A percentile compares a stretch with the other conserved stretches of the same genome.
phyloP scores from a whole-genome alignment of 2,329 filamentous ascomycete species.

The Exophiala aquamarina region DNA sequence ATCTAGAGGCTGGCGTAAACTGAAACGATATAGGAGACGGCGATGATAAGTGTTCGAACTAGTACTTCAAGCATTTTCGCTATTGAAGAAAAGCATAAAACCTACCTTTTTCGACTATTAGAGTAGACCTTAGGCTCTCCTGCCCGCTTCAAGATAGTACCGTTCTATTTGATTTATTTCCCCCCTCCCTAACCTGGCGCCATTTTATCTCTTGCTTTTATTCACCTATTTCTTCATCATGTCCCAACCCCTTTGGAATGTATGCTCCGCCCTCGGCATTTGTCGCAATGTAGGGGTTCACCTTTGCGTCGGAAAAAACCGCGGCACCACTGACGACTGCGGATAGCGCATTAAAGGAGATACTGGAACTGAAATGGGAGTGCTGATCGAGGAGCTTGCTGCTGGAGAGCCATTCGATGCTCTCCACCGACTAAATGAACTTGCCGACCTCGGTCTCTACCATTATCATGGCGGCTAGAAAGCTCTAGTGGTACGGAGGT shows the following conservation, averaged over 20 bases:
- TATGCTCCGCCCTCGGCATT: not conserved
- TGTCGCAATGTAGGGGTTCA: not conserved
- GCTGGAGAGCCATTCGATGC: not conserved
- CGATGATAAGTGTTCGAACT: not conserved
- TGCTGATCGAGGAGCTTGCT: not conserved
- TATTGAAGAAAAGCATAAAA: conserved; percentile 1
- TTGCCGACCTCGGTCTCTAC: not conserved
- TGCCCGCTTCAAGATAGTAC: not conserved
- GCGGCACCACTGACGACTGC: not conserved
- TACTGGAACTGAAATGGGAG: not conserved
- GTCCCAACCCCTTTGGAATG: not conserved
- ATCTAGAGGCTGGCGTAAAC: not conserved
- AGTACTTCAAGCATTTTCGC: not conserved
- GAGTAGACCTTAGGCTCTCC: not conserved
- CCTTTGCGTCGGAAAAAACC: not conserved
- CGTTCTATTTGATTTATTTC: conserved; percentile 1
- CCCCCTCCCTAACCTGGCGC: not conserved
- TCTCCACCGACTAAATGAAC: not conserved
- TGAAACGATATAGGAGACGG: not conserved
- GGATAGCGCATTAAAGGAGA: not conserved
- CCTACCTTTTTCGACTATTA: not conserved
- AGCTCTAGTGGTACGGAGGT: not conserved
- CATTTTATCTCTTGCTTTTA: not conserved
- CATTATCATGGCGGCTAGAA: not conserved
- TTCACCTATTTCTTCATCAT: not conserved